Evolutionary conservation across 306 rosid species (phyloP), one percentile per base, ranked within the genome.

Genomic region (Vigna hirtella): DNA sequence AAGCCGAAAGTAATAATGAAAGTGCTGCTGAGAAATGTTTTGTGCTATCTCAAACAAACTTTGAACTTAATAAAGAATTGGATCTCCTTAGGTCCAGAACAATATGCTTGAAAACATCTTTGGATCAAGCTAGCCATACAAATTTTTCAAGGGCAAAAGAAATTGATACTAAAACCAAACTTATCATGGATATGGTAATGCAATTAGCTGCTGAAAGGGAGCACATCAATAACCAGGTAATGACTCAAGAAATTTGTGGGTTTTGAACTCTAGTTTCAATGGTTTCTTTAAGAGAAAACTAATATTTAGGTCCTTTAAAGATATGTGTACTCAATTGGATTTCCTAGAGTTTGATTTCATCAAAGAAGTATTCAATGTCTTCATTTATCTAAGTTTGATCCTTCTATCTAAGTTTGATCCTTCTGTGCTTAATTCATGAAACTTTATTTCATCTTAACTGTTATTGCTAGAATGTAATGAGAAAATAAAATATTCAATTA

Each of bases 201-300:
- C 96, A 84, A 79, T 85, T 96, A 71, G 86, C 96, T 17, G 56
- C 74, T 1, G 97, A 93, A 79, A 85, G 99, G 76, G 93, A 90
- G 84, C 91, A 90, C 59, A 83, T 96, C 74, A 89, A 87, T 77
- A 86, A 79, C 57, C 93, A 88, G 98, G 98, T 95, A 86, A 17
- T 16, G 28, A 45, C 66, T 70, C 73, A 56, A 66, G 32, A 55
- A 71, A 49, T 73, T 70, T 34, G 20, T 74, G 28, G 26, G 32
- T 67, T 16, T 67, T 70, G 20, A 67, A 42, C 66, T 40, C 4
- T 72, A 61, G 48, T 51, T 36, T 9, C 12, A 34, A 9, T 50
- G 16, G 16, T 67, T n/a, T 30, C 51, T 77, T 48, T 15, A 4
- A 30, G 18, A 59, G 49, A 47, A 56, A 48, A 59, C 42, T 18